Percentiles rank a stretch among this genome's conserved stretches.
These are phyloP conservation scores for Paraglomus brasilianum DNA, from an alignment of 192 early-diverging fungal species.

Conservation along the genomic window DNA sequence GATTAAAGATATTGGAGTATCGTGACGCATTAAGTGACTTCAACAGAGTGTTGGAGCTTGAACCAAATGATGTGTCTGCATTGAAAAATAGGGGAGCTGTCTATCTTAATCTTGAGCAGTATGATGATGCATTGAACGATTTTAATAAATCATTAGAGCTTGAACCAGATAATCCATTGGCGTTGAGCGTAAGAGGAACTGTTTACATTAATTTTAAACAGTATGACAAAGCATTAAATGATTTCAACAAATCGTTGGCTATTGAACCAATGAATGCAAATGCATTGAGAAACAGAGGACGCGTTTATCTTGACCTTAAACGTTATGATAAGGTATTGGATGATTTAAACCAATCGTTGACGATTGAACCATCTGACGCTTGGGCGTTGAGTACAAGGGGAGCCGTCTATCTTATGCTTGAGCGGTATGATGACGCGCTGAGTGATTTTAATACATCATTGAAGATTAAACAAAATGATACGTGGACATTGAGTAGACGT, in stretches of 20 bases:
- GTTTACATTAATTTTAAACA: background rate
- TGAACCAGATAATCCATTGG: background rate
- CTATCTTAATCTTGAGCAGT: background rate
- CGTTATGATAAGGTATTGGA: background rate
- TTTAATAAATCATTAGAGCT: background rate
- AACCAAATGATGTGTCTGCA: constrained; percentile 6
- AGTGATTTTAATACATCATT: background rate
- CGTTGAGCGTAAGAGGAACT: background rate
- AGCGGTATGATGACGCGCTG: background rate
- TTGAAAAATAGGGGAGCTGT: constrained; percentile 5
- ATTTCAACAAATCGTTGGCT: background rate
- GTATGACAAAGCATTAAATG: background rate
- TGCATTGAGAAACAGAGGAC: background rate
- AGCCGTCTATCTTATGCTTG: background rate
- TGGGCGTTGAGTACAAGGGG: background rate
- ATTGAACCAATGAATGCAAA: constrained; percentile 2
- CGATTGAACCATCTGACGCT: background rate
- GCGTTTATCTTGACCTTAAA: background rate
- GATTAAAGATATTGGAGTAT: background rate
- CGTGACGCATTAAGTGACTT: background rate
- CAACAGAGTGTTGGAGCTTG: background rate
- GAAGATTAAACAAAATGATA: background rate
- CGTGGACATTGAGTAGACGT: constrained; percentile 23
- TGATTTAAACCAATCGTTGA: background rate
- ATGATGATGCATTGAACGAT: background rate